Evolutionary conservation across 1,139 yeast species (phyloP).

Genomic region (Scheffersomyces quercinus): DNA sequence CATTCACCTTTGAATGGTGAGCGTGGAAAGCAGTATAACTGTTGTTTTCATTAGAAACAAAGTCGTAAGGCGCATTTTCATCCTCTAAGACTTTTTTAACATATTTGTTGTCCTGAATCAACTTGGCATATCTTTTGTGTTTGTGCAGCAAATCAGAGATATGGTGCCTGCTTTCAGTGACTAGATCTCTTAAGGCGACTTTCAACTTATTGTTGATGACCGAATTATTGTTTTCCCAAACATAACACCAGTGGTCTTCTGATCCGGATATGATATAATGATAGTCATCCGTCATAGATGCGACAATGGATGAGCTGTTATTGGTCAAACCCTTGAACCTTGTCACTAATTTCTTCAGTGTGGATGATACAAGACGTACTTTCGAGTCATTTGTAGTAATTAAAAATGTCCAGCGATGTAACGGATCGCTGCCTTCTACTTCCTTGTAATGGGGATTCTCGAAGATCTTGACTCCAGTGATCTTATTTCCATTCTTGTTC

Average conservation of each 20-base stretch:
- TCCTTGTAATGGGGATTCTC: constrained; percentile 16
- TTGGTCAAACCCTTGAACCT: constrained; percentile 76
- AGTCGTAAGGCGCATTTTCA: constrained; percentile 20
- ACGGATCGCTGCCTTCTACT: constrained; percentile 12
- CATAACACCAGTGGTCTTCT: constrained; percentile 69
- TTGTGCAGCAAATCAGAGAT: constrained; percentile 30
- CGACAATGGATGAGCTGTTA: constrained; percentile 69
- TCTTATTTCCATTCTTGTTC: constrained; percentile 35
- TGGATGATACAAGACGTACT: constrained; percentile 62
- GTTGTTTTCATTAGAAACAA: constrained; percentile 47
- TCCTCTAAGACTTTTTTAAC: constrained; percentile 30
- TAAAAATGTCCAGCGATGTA: constrained; percentile 40
- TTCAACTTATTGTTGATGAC: constrained; percentile 41
- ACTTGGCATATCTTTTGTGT: constrained; percentile 32
- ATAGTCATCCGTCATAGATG: constrained; percentile 60
- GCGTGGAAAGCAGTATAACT: constrained; percentile 75
- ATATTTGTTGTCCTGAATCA: constrained; percentile 35
- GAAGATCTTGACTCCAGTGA: constrained; percentile 42
- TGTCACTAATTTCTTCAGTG: constrained; percentile 58
- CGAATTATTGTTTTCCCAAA: constrained; percentile 59
- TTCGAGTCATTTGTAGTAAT: constrained; percentile 82
- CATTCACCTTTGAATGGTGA: constrained; percentile 70
- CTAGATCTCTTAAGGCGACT: constrained; percentile 34
- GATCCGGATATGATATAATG: constrained; percentile 58
- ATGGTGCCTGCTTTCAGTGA: constrained; percentile 38